Base-by-base conservation (phyloP, 495 filamentous ascomycete species). In the Jackrogersella multiformis region DNA sequence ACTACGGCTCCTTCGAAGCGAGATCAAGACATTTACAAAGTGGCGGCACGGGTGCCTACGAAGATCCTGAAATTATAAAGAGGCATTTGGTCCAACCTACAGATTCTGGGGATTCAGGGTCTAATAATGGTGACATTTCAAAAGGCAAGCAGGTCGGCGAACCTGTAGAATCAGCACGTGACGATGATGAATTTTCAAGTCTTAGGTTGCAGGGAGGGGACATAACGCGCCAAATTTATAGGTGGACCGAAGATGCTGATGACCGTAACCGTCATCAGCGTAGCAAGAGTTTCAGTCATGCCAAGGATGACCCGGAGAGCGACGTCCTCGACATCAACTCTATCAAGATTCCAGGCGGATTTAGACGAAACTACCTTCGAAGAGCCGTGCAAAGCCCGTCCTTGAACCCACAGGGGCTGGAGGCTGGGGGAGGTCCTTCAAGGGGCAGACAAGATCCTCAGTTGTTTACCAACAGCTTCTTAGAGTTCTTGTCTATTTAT, bases 401-500 rank as follows among this genome's bases (percentile, higher is more conserved):
- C 12, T 75, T 76, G 12, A 64, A 78, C 54, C 70, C 79, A 24
- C 81, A 84, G 63, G 74, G 76, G 4, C 75, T 84, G 26, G 85
- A 77, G 55, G 58, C 77, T 59, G 75, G 77, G 62, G 74, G 75
- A 21, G 74, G 77, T 34, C 57, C 77, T 9, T 72, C 73, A 51
- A 77, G 76, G 23, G 51, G 64, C 16, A 70, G 76, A 41, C 78
- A 71, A 7, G 83, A 82, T 21, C 87, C 87, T 35, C 88, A 86
- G 51, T 79, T 96, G 13, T 86, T 97, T 42, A 96, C 95, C 10
- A 92, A 77, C 66, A 98, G 89, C 77, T 99, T 99, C 71, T 86
- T 97, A 42, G 96, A 99, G 74, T 99, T 98, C 69, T 76, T 99
- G 51, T 93, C 90, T 6, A 82, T 99, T 13, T 97, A 97, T 69